Conservation (phyloP, 2,329 filamentous ascomycete genomes). For the Aspergillus transmontanensis region DNA sequence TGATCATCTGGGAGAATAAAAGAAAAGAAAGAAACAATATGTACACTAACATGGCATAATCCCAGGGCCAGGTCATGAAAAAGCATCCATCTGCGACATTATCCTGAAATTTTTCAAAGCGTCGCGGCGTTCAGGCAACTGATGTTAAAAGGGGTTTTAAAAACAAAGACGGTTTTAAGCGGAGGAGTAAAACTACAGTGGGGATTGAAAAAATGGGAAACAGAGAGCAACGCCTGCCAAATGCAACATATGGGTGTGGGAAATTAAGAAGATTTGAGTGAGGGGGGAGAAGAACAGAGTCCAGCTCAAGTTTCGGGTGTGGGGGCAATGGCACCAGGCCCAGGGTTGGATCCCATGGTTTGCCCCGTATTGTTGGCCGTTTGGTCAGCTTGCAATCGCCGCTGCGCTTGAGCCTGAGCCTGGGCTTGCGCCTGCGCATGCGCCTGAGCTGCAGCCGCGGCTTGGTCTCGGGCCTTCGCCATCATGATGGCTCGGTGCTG, state of each 20-base stretch:
- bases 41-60: slow-evolving; percentile 41
- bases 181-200: slow-evolving; percentile 32
- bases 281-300: slow-evolving; percentile 22
- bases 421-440: slow-evolving; percentile 46
- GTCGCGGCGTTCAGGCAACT: slow-evolving; percentile 15
- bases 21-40: slow-evolving; percentile 32
- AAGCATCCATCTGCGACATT: slow-evolving; percentile 23
- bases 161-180: not conserved
- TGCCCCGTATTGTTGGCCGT: slow-evolving; percentile 30
- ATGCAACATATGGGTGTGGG: slow-evolving; percentile 28
- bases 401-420: slow-evolving; percentile 39
- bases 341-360: slow-evolving; percentile 34
- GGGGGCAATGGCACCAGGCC: slow-evolving; percentile 31
- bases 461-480: slow-evolving; percentile 46
- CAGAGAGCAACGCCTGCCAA: slow-evolving; percentile 36
- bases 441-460: slow-evolving; percentile 45
- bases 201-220: slow-evolving; percentile 19
- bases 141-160: slow-evolving; percentile 3
- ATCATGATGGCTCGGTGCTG: slow-evolving; percentile 57
- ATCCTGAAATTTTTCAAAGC: slow-evolving; percentile 22
- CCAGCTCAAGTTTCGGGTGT: slow-evolving; percentile 34
- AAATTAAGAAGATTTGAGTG: slow-evolving; percentile 19
- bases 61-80: slow-evolving; percentile 26
- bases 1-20: slow-evolving; percentile 21
- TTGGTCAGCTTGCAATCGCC: slow-evolving; percentile 41